Percentiles rank a stretch among this genome's conserved stretches.
Conservation (phyloP, 495 filamentous ascomycete species). For the Choiromyces venosus region DNA sequence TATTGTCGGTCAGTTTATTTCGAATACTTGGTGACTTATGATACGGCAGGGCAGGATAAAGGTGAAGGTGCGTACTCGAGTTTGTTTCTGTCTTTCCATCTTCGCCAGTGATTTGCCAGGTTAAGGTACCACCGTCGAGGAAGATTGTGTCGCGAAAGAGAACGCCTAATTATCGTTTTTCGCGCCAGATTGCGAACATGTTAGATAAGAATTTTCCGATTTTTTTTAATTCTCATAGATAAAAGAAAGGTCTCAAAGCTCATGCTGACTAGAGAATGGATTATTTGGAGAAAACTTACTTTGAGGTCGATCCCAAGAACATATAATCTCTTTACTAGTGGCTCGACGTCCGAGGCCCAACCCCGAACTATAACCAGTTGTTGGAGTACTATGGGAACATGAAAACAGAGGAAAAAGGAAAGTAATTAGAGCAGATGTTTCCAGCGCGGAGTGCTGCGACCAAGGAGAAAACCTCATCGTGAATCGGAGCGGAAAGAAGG, state of each 20-base stretch:
- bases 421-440: constrained; percentile 11
- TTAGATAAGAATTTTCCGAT: not conserved
- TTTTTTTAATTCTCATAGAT: not conserved
- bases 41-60: constrained; percentile 3
- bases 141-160: constrained; percentile 63
- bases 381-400: constrained; percentile 17
- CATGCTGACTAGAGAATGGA: not conserved
- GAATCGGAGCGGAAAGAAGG: not conserved
- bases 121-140: constrained; percentile 57
- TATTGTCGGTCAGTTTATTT: constrained; percentile 5
- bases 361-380: not conserved
- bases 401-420: constrained; percentile 18
- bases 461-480: not conserved
- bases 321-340: constrained; percentile 10
- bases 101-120: constrained; percentile 2
- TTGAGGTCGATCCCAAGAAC: constrained; percentile 27
- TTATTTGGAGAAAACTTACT: constrained; percentile 17
- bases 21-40: not conserved
- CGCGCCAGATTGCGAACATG: not conserved
- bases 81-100: constrained; percentile 7
- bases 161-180: constrained; percentile 47
- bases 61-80: constrained; percentile 10
- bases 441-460: not conserved
- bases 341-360: constrained; percentile 6
- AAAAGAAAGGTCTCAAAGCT: not conserved